Percentiles rank a stretch among this genome's conserved stretches.
These are phyloP conservation scores for Trichoderma sp. DNA, from an alignment of 2,329 filamentous ascomycete genomes.

Conservation along the genomic window DNA sequence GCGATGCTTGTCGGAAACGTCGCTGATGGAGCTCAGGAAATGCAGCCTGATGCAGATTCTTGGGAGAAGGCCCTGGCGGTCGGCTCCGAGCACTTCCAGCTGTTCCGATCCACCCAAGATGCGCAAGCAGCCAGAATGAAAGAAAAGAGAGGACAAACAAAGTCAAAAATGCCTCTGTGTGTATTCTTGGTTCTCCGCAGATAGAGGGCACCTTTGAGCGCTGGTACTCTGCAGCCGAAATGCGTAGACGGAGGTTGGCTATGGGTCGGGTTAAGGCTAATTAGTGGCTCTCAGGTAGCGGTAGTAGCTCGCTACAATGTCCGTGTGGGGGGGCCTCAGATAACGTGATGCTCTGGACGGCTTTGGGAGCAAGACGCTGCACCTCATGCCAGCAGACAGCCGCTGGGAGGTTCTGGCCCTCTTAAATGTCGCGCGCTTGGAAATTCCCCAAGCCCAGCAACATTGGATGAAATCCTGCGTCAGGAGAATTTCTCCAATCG, in stretches of 20 bases:
- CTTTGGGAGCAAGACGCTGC: not conserved
- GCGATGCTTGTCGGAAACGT: not conserved
- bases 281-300: constrained; percentile 16
- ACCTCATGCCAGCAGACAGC: not conserved
- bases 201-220: constrained; percentile 16
- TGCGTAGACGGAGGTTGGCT: constrained; percentile 1
- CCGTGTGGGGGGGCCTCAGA: constrained; percentile 24
- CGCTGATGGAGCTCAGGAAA: not conserved
- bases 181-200: constrained; percentile 21
- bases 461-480: constrained; percentile 20
- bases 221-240: constrained; percentile 6
- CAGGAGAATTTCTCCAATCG: constrained; percentile 14
- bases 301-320: constrained; percentile 5
- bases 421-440: not conserved
- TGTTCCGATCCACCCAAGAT: not conserved
- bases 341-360: constrained; percentile 24
- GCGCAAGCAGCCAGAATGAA: not conserved
- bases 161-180: constrained; percentile 23
- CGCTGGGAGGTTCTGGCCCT: not conserved
- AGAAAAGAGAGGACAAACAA: not conserved
- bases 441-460: not conserved
- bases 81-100: not conserved
- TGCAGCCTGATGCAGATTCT: constrained; percentile 11
- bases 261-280: constrained; percentile 4
- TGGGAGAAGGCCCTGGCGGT: constrained; percentile 15